These are phyloP conservation scores for Hymenoscyphus fructigenus DNA, from an alignment of 2,329 filamentous ascomycete species.

Conservation along the genomic window DNA sequence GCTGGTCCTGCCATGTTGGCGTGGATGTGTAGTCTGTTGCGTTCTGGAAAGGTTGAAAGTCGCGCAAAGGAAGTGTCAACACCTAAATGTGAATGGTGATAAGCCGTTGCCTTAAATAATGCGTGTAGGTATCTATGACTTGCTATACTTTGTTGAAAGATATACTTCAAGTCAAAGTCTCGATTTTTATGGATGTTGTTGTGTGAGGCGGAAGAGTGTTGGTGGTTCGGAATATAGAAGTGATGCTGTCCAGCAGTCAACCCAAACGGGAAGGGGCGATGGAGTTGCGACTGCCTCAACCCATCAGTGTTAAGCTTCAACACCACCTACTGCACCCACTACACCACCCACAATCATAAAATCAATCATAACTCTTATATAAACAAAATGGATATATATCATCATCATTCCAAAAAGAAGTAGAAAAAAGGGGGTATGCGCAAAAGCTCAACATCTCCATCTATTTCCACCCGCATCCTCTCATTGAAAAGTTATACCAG, in stretches of 20 bases:
- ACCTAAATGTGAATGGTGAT: too few relatives aligned
- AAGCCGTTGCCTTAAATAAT: too few relatives aligned
- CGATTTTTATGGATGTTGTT: background rate
- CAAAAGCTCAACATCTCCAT: background rate
- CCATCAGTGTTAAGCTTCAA: background rate
- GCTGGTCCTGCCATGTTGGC: constrained; percentile 12
- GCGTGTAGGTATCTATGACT: background rate
- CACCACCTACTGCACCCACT: background rate
- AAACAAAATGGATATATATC: background rate
- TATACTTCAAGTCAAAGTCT: background rate
- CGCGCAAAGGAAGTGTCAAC: too few relatives aligned
- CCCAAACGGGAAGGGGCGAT: background rate
- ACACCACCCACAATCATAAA: too few relatives aligned
- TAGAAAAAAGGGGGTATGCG: background rate
- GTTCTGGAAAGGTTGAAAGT: background rate
- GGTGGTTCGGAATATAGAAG: background rate
- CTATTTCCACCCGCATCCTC: background rate
- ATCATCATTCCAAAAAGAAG: background rate
- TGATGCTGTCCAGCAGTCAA: background rate
- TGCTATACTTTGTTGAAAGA: constrained; percentile 1
- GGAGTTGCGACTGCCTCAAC: constrained; percentile 1
- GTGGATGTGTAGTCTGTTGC: background rate
- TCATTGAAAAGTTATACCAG: background rate
- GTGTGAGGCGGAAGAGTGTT: background rate
- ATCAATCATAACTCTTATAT: background rate